Percentiles rank a stretch among this genome's conserved stretches.
Evolutionary conservation across 345 rosid genomes (phyloP).

Genomic region (Durio zibethinus): DNA sequence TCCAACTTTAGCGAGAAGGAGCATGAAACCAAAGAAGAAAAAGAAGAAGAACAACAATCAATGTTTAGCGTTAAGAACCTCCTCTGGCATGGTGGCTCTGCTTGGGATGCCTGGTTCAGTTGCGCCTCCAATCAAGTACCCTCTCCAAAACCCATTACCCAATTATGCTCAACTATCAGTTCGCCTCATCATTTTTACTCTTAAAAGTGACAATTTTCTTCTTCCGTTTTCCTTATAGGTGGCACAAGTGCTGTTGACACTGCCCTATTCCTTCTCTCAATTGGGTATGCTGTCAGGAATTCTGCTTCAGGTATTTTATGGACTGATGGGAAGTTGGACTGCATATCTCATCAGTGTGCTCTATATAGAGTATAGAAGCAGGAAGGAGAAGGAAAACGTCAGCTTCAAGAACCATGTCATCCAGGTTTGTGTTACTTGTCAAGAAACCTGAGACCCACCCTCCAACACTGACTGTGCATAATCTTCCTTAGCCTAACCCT

Average conservation of each 20-base stretch:
- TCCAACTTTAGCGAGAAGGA: slow-evolving; percentile 55
- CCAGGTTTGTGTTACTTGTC: slow-evolving; percentile 40
- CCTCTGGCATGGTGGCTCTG: slow-evolving; percentile 99
- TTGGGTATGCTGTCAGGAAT: slow-evolving; percentile 92
- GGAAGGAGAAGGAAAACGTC: slow-evolving; percentile 92
- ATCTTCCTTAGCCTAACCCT: slow-evolving; percentile 17
- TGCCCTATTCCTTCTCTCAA: slow-evolving; percentile 97
- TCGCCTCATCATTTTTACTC: not conserved
- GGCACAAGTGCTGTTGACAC: slow-evolving; percentile 89
- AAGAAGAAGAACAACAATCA: slow-evolving; percentile 37
- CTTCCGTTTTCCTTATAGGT: slow-evolving; percentile 39
- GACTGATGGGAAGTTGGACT: slow-evolving; percentile 94
- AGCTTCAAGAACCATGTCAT: slow-evolving; percentile 96
- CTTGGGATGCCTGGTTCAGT: slow-evolving; percentile 99
- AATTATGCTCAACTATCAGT: not conserved
- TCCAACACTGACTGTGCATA: slow-evolving; percentile 12
- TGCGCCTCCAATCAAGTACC: slow-evolving; percentile 93
- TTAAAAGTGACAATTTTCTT: not conserved
- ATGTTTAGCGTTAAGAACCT: slow-evolving; percentile 54
- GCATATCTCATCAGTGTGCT: slow-evolving; percentile 98
- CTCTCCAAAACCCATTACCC: not conserved
- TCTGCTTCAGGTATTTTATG: slow-evolving; percentile 81
- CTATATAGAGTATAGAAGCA: slow-evolving; percentile 81
- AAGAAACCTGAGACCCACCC: not conserved
- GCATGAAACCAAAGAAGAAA: slow-evolving; percentile 31